These are phyloP conservation scores for Talaromyces borbonicus DNA, from an alignment of 495 filamentous ascomycete genomes.

Conservation along the genomic window DNA sequence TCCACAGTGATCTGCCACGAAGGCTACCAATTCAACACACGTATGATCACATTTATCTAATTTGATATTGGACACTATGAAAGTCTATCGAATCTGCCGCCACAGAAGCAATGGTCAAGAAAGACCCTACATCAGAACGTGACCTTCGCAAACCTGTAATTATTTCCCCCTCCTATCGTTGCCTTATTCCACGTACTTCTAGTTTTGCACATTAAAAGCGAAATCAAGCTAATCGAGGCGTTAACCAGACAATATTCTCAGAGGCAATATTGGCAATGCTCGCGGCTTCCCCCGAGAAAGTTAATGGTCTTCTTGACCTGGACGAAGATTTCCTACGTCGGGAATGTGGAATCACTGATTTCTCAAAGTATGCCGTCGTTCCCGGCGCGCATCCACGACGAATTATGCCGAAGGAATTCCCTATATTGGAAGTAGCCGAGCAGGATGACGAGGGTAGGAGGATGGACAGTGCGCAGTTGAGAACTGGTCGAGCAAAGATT, in stretches of 20 bases:
- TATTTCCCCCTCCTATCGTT: background rate
- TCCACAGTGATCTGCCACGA: background rate
- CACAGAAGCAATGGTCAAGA: slow-evolving; percentile 41
- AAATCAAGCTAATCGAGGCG: slow-evolving; percentile 1
- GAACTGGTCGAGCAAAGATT: background rate
- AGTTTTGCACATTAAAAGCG: too few species aligned
- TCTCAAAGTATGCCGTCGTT: slow-evolving; percentile 62
- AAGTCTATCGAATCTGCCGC: slow-evolving; percentile 66
- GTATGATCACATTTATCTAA: background rate
- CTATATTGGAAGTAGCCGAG: slow-evolving; percentile 62
- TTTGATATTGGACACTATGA: slow-evolving; percentile 7
- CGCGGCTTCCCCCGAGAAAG: slow-evolving; percentile 41
- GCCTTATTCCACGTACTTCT: background rate
- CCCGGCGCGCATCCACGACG: slow-evolving; percentile 53
- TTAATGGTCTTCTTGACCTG: slow-evolving; percentile 64
- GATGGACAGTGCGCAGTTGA: slow-evolving; percentile 50
- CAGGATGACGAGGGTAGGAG: slow-evolving; percentile 73
- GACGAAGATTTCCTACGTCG: slow-evolving; percentile 77
- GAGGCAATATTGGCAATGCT: slow-evolving; percentile 74
- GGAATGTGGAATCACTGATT: slow-evolving; percentile 56
- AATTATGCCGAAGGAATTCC: slow-evolving; percentile 70
- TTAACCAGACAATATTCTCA: slow-evolving; percentile 53
- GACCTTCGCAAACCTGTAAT: slow-evolving; percentile 54
- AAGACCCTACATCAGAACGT: slow-evolving; percentile 33
- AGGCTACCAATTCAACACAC: slow-evolving; percentile 3